Base-by-base conservation (phyloP, 495 filamentous ascomycete genomes). In the Filosporella fistucella region DNA sequence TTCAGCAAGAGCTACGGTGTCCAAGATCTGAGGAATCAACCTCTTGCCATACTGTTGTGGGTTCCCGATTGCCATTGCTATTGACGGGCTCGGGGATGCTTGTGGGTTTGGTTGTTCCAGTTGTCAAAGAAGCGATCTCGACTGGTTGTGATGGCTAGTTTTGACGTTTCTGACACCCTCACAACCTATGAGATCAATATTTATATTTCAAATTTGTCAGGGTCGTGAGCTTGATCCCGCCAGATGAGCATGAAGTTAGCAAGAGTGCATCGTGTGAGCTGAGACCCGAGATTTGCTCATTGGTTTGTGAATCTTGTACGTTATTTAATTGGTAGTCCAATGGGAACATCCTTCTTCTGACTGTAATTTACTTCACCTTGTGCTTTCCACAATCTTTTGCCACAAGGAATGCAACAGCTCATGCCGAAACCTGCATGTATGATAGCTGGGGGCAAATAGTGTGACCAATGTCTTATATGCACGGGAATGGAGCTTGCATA, bases 1-100 rank as follows among this genome's bases (percentile, higher is more conserved):
- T 2, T 57, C 57, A 1, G 44, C 29, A 10, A 23, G 23, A 9
- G 57, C 60, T 10, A 63, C 28, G n/a, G 32, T 16, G 18, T 63
- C 60, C 26, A 59, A 35, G 42, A 63, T 59, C 38, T 51, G 47
- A 43, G 57, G 60, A 33, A 63, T 44, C 12, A 63, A 49, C 29
- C 54, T 48, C 37, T 42, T 35, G 22, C 54, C 54, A 40, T 57
- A 57, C 10, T 28, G 2, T 29, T 10, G 41, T 32, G 41, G 24
- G 13, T 16, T 43, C 11, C 30, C 24, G 13, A 30, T 12, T 2
- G 41, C 17, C 41, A 30, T 43, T 43, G 41, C 11, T 16, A 30
- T n/a, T 3, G 18, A 38, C 8, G 8, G 28, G 28, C n/a, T 8
- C 28, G n/a, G 8, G 8, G 28, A 8, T 30, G 28, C n/a, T 30